Conservation (phyloP, 495 filamentous ascomycete species). For the Amniculicola lignicola region DNA sequence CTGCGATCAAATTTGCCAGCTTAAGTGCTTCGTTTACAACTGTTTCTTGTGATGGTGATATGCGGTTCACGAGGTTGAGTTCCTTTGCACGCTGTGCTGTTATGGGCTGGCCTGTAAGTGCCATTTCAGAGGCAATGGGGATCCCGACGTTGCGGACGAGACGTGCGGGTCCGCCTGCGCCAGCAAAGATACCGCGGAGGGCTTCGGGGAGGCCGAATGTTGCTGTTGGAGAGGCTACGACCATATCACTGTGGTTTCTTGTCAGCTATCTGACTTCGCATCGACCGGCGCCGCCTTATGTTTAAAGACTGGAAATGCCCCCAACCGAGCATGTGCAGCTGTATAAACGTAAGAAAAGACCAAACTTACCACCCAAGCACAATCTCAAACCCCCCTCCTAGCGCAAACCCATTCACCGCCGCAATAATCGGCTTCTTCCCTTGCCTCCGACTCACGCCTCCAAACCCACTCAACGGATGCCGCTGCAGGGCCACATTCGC, state of each 20-base stretch:
- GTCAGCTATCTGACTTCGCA: neutral
- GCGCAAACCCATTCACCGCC: slow-evolving; percentile 38
- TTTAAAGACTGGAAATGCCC: no score
- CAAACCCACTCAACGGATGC: slow-evolving; percentile 36
- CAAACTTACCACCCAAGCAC: slow-evolving; percentile 33
- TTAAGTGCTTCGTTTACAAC: slow-evolving; percentile 35
- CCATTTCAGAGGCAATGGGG: slow-evolving; percentile 36
- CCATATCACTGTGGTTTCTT: slow-evolving; percentile 32
- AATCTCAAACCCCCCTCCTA: slow-evolving; percentile 40
- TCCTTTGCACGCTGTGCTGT: slow-evolving; percentile 31
- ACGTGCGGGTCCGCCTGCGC: slow-evolving; percentile 34
- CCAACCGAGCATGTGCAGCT: neutral
- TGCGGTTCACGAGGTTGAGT: slow-evolving; percentile 33
- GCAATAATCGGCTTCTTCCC: slow-evolving; percentile 39
- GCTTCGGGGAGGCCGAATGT: slow-evolving; percentile 38
- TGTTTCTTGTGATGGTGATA: slow-evolving; percentile 30
- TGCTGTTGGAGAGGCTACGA: slow-evolving; percentile 35
- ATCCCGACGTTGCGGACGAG: slow-evolving; percentile 36
- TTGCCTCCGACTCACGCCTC: slow-evolving; percentile 30
- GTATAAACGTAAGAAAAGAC: neutral
- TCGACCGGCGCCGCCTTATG: no score
- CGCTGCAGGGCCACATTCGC: slow-evolving; percentile 19
- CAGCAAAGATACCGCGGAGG: slow-evolving; percentile 37
- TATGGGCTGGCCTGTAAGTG: slow-evolving; percentile 31
- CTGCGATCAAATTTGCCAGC: slow-evolving; percentile 32